phyloP scores from a whole-genome alignment of 495 filamentous ascomycete species.

The Cryomyces minteri region DNA sequence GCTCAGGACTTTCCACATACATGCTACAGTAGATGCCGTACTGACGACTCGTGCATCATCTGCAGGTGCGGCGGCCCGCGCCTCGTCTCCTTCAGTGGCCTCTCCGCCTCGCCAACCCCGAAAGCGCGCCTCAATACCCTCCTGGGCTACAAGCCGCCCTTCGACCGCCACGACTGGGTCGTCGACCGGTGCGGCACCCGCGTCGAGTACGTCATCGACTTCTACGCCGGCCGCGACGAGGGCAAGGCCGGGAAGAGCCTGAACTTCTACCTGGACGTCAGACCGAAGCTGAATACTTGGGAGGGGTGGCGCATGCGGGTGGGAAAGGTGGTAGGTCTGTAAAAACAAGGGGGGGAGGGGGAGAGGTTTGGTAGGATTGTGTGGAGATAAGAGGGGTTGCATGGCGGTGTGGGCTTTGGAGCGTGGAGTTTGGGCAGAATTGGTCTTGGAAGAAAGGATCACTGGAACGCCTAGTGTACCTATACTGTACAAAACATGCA shows the following conservation, averaged over 20 bases:
- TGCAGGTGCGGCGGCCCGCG: slow-evolving; percentile 60
- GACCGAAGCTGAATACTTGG: slow-evolving; percentile 82
- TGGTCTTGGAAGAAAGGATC: too few species aligned
- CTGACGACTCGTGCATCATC: background rate
- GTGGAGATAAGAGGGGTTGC: too few species aligned
- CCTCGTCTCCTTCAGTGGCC: slow-evolving; percentile 65
- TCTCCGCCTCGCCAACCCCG: slow-evolving; percentile 45
- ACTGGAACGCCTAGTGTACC: too few species aligned
- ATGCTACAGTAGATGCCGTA: background rate
- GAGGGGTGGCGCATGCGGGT: slow-evolving; percentile 81
- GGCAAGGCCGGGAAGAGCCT: slow-evolving; percentile 38
- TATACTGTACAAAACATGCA: too few species aligned
- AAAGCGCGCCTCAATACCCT: slow-evolving; percentile 63
- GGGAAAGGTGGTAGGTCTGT: slow-evolving; percentile 37
- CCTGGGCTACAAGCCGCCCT: slow-evolving; percentile 75
- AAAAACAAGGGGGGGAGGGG: background rate
- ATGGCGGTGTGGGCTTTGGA: too few species aligned
- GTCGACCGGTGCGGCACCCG: slow-evolving; percentile 80
- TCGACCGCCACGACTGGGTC: slow-evolving; percentile 96
- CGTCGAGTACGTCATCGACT: slow-evolving; percentile 95
- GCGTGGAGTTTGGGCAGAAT: too few species aligned
- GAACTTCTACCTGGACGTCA: slow-evolving; percentile 87
- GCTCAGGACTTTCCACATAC: too few species aligned
- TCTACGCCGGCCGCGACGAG: slow-evolving; percentile 63
- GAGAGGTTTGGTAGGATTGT: too few species aligned